phyloP scores from a whole-genome alignment of 2,329 filamentous ascomycete species.

The Chaetothyriales sp. region DNA sequence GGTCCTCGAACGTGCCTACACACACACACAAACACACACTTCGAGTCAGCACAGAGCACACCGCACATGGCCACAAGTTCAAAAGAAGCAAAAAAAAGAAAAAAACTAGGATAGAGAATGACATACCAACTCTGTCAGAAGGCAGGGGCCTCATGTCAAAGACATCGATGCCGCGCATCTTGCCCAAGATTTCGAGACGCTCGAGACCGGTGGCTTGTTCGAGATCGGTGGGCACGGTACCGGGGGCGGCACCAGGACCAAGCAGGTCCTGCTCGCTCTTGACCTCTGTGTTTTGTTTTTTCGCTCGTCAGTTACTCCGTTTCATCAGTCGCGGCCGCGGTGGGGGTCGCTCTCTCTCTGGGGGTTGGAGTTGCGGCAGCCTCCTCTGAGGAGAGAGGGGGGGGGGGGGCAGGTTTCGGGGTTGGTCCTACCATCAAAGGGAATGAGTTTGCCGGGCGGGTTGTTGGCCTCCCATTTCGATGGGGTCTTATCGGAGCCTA shows the following conservation, averaged over 20 bases:
- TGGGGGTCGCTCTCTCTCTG: too few species aligned
- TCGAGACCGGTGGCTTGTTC: constrained; percentile 95
- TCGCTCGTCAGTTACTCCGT: constrained; percentile 4
- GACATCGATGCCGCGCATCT: constrained; percentile 95
- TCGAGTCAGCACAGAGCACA: background rate
- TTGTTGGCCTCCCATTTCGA: constrained; percentile 23
- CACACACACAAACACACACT: too few species aligned
- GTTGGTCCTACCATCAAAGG: constrained; percentile 28
- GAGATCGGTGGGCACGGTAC: constrained; percentile 81
- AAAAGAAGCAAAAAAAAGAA: too few species aligned
- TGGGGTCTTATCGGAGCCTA: background rate
- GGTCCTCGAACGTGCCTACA: constrained; percentile 71
- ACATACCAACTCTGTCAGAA: constrained; percentile 66
- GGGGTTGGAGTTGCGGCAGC: too few species aligned
- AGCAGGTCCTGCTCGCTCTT: constrained; percentile 68
- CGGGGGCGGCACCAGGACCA: constrained; percentile 63
- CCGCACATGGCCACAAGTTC: too few species aligned
- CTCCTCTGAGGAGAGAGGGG: too few species aligned
- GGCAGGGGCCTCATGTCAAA: constrained; percentile 98
- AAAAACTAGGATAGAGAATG: too few species aligned
- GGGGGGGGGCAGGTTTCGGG: too few species aligned
- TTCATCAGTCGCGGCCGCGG: too few species aligned
- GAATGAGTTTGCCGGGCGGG: constrained; percentile 28
- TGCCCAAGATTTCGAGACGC: constrained; percentile 95
- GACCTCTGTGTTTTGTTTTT: constrained; percentile 49